A percentile compares a stretch with the other conserved stretches of the same genome.
These are phyloP conservation scores for Boletus rubroflammeus DNA, from an alignment of 768 basidiomycete genomes.

Conservation along the genomic window DNA sequence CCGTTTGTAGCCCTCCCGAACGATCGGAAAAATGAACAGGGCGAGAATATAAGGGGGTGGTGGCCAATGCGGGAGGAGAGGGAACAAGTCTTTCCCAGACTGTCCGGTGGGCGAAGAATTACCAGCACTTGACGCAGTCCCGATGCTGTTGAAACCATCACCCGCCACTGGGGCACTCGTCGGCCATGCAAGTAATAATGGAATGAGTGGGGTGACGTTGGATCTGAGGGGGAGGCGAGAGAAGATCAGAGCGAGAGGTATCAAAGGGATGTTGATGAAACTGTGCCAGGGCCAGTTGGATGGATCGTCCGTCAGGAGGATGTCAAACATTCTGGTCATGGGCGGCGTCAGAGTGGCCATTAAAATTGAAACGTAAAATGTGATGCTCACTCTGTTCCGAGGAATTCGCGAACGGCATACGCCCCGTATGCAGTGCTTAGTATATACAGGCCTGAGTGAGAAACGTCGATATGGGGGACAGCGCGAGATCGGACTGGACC, in stretches of 20 bases:
- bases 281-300: constrained; percentile 74
- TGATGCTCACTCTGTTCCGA: constrained; percentile 59
- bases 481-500: neutral
- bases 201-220: constrained; percentile 21
- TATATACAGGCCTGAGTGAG: constrained; percentile 40
- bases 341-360: neutral
- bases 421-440: constrained; percentile 67
- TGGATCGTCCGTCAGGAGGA: constrained; percentile 65
- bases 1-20: constrained; percentile 42
- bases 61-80: constrained; percentile 45
- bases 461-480: neutral
- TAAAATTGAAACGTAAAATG: neutral
- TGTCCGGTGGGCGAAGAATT: neutral
- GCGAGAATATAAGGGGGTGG: constrained; percentile 59
- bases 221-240: constrained; percentile 48
- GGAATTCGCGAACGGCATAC: constrained; percentile 63
- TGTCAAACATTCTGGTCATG: constrained; percentile 50
- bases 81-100: constrained; percentile 19
- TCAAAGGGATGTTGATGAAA: constrained; percentile 68
- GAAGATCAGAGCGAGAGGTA: constrained; percentile 64
- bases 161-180: constrained; percentile 26
- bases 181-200: constrained; percentile 28
- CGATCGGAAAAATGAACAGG: constrained; percentile 48
- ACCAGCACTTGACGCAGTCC: neutral
- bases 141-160: neutral